Percentiles rank a stretch among this genome's conserved stretches.
These are phyloP conservation scores for Aspergillus sp. DNA, from an alignment of 2,329 filamentous ascomycete genomes.

Conservation along the genomic window DNA sequence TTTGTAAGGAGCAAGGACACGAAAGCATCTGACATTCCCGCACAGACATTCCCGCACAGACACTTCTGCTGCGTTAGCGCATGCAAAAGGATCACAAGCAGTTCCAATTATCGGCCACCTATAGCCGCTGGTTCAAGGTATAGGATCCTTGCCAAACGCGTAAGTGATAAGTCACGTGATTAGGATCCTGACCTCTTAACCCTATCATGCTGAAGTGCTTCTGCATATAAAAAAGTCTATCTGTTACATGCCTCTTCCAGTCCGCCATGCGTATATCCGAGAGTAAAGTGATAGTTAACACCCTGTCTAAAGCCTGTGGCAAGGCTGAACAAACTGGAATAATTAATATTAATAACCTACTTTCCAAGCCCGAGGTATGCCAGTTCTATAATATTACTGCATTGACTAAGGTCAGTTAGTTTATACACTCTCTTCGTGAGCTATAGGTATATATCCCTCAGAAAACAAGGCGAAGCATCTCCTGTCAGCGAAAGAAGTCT, in stretches of 20 bases:
- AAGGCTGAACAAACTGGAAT: slow-evolving; percentile 4
- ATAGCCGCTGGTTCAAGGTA: not conserved
- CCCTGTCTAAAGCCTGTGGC: not conserved
- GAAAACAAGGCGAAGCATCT: not conserved
- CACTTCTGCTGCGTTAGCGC: not conserved
- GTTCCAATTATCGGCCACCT: not conserved
- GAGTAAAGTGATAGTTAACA: not conserved
- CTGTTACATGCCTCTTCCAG: not conserved
- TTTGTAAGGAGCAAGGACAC: no score
- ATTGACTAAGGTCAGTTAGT: not conserved
- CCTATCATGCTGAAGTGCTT: not conserved
- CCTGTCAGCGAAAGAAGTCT: not conserved
- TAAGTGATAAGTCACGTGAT: not conserved
- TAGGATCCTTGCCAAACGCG: not conserved
- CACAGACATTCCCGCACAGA: no score
- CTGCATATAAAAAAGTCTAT: not conserved
- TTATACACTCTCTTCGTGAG: slow-evolving; percentile 1
- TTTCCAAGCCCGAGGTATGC: not conserved
- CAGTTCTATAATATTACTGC: not conserved
- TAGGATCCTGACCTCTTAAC: not conserved
- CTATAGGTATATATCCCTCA: not conserved
- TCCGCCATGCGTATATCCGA: not conserved
- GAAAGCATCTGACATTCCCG: not conserved
- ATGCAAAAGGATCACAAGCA: slow-evolving; percentile 1
- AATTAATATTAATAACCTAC: slow-evolving; percentile 1